Base-by-base conservation (phyloP, 352 stramenopile genomes). In the Phytophthora litchii region DNA sequence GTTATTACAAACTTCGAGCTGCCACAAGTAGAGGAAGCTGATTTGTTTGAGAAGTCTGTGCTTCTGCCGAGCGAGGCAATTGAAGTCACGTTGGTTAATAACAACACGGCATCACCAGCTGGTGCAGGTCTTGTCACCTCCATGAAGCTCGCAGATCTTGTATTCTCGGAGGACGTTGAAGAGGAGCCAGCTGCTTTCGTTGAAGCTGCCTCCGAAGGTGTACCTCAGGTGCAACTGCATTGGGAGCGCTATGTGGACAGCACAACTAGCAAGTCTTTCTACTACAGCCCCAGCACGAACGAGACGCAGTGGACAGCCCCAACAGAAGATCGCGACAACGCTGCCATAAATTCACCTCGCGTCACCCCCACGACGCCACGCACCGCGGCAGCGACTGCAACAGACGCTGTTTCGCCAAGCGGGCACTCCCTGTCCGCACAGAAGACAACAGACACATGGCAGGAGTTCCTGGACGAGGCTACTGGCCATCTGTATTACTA, bases 401-500 rank as follows among this genome's bases (percentile, higher is more conserved):
- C 38, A 41, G 50, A 57, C 34, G 46, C 20, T 25, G 34, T 64
- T 21, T 41, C 32, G 55, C 31, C 31, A 32, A 54, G 4, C 49
- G 37, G 17, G 10, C 36, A 47, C 23, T 3, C 64, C 19, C 32
- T 65, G 10, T 34, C 48, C 1, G 54, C 54, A 19, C 65, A 76
- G 27, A 63, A 53, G 35, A 47, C 59, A 3, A 35, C 38, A 10
- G 62, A 64, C 34, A 66, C 60, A 20, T 92, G 85, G 85, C 70
- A 85, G 37, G 72, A 71, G 40, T 83, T 86, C 41, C 61, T 89
- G 40, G 83, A 94, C 46, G 52, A 78, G 7, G 65, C 64, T 11
- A 86, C 60, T n/a, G 69, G 76, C 6, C 69, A 79, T 23, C 63
- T 65, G 36, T 94, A 85, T 53, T 92, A 92, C 65, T 89, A 88